Conservation (phyloP, 2,329 filamentous ascomycete genomes). For the Dactylellina parvicollis region DNA sequence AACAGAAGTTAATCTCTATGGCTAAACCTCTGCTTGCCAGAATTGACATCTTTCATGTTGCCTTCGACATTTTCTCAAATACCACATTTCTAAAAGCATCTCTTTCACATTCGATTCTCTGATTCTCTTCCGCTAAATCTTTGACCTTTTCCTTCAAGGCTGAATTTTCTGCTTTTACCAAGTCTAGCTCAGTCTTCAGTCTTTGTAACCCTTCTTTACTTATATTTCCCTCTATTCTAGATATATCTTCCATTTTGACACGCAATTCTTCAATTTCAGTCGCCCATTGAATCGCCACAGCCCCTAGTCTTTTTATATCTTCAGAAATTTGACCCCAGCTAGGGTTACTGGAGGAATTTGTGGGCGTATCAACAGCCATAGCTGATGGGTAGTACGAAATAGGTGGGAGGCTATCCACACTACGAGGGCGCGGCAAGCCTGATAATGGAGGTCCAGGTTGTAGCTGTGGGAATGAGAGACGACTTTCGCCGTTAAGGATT, state of each 20-base stretch:
- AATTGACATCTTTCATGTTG: neutral
- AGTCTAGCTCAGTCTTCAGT: slow-evolving; percentile 7
- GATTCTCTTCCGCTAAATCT: slow-evolving; percentile 16
- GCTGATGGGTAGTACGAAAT: neutral
- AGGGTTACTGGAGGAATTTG: neutral
- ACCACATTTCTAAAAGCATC: slow-evolving; percentile 15
- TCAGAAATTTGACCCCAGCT: slow-evolving; percentile 13
- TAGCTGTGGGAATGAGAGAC: neutral
- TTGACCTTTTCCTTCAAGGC: slow-evolving; percentile 5
- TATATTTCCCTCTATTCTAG: slow-evolving; percentile 12
- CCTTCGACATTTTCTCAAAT: neutral
- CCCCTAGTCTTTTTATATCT: neutral
- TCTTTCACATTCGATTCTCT: slow-evolving; percentile 9
- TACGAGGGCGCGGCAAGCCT: neutral
- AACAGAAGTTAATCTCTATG: no score
- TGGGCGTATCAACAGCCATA: slow-evolving; percentile 9
- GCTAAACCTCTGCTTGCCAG: no score
- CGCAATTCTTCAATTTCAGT: slow-evolving; percentile 8
- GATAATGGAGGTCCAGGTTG: neutral
- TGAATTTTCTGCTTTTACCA: slow-evolving; percentile 18
- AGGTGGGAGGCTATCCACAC: slow-evolving; percentile 3
- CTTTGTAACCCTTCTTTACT: slow-evolving; percentile 1
- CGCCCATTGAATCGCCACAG: slow-evolving; percentile 11
- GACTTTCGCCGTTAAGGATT: neutral
- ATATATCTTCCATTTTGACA: slow-evolving; percentile 17